These are phyloP conservation scores for sorghum (Sorghum bicolor) DNA, from an alignment of 176 grass and related monocot genomes.

Conservation along the genomic window Sorghum_bicolor_NCBIv3 NC_012875.2:45501001-45501500, in stretches of 20 bases:
- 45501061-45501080: slow-evolving; percentile 50
- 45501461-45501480: slow-evolving; percentile 91
- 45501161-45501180: no score
- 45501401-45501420: slow-evolving; percentile 82
- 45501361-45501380: slow-evolving; percentile 63
- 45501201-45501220: neutral
- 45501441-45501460: slow-evolving; percentile 97
- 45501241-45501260: slow-evolving; percentile 51
- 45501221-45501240: neutral
- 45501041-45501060: slow-evolving; percentile 20
- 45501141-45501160: slow-evolving; percentile 8
- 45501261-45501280: slow-evolving; percentile 86
- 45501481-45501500: slow-evolving; percentile 93
- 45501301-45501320: slow-evolving; percentile 93
- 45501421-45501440: slow-evolving; percentile 92
- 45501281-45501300: slow-evolving; percentile 98
- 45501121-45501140: neutral
- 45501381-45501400: slow-evolving; percentile 97
- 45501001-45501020: neutral
- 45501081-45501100: slow-evolving; percentile 95
- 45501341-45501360: slow-evolving; percentile 63
- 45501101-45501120: slow-evolving; percentile 96
- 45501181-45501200: neutral
- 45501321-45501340: slow-evolving; percentile 83
- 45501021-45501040: slow-evolving; percentile 35